phyloP scores from a whole-genome alignment of 495 filamentous ascomycete genomes.

The Patellaria atrata region DNA sequence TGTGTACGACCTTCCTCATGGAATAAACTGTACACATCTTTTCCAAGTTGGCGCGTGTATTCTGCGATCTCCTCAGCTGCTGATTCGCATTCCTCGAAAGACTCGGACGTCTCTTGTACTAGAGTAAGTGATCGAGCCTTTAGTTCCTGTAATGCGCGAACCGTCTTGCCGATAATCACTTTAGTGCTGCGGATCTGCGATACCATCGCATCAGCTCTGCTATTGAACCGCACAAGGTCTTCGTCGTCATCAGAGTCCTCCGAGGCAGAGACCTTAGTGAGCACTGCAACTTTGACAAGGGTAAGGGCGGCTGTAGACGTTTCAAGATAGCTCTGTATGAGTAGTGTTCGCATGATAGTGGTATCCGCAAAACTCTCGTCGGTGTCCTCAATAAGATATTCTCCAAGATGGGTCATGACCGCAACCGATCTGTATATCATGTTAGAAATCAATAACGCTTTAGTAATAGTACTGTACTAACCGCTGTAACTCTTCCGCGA shows the following conservation, averaged over 20 bases:
- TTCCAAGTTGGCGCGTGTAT: conserved; percentile 51
- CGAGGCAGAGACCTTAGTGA: conserved; percentile 41
- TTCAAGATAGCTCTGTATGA: conserved; percentile 73
- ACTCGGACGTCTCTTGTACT: conserved; percentile 36
- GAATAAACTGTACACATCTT: conserved; percentile 47
- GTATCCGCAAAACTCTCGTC: conserved; percentile 70
- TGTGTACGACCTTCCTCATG: conserved; percentile 60
- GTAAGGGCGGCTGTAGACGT: conserved; percentile 54
- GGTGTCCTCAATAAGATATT: conserved; percentile 58
- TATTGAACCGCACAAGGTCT: conserved; percentile 54
- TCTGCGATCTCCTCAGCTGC: conserved; percentile 51
- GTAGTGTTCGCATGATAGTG: conserved; percentile 52
- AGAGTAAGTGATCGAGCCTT: conserved; percentile 64
- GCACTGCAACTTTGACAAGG: conserved; percentile 47
- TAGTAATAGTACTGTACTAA: conserved; percentile 19
- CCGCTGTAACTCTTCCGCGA: conserved; percentile 62
- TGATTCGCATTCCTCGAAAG: conserved; percentile 47
- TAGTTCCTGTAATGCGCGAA: conserved; percentile 63
- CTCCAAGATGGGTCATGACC: conserved; percentile 69
- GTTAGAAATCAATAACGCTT: conserved; percentile 2
- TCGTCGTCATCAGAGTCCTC: conserved; percentile 37
- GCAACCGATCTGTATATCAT: conserved; percentile 44
- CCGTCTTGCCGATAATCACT: conserved; percentile 67
- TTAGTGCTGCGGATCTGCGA: conserved; percentile 68
- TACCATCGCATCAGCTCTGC: conserved; percentile 56